These are phyloP conservation scores for Volvariella volvacea DNA, from an alignment of 1,284 basidiomycete species.

Conservation along the genomic window DNA sequence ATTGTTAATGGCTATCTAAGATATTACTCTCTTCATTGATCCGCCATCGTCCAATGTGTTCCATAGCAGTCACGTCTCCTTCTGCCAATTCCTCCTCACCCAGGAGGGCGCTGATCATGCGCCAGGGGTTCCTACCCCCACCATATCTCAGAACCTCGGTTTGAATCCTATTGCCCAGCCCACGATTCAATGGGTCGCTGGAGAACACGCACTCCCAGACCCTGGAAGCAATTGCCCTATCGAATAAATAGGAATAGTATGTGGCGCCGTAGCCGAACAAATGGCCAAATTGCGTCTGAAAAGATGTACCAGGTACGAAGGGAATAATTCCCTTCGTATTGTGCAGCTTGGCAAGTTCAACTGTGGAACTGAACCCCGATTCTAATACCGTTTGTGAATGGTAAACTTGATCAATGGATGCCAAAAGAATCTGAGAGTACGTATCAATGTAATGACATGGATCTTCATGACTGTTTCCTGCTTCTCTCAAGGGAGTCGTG, in stretches of 20 bases:
- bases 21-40: constrained; percentile 63
- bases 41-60: constrained; percentile 81
- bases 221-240: constrained; percentile 88
- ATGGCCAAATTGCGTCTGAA: constrained; percentile 95
- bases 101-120: constrained; percentile 79
- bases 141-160: constrained; percentile 72
- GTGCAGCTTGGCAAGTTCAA: constrained; percentile 57
- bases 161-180: constrained; percentile 77
- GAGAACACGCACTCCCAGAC: constrained; percentile 82
- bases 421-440: constrained; percentile 88
- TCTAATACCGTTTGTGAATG: constrained; percentile 66
- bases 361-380: constrained; percentile 65
- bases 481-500: constrained; percentile 34
- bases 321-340: constrained; percentile 74
- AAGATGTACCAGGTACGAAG: constrained; percentile 76
- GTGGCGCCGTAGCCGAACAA: constrained; percentile 95
- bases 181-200: constrained; percentile 52
- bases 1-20: constrained; percentile 44
- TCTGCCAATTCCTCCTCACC: constrained; percentile 51
- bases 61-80: constrained; percentile 83
- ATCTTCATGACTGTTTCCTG: constrained; percentile 58
- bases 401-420: constrained; percentile 85
- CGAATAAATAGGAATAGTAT: constrained; percentile 97
- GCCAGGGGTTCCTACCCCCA: constrained; percentile 92
- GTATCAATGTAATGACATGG: constrained; percentile 79